A percentile compares a stretch with the other conserved stretches of the same genome.
Evolutionary conservation across 192 early-diverging fungal genomes (phyloP).

Genomic region (Entomortierella lignicola): DNA sequence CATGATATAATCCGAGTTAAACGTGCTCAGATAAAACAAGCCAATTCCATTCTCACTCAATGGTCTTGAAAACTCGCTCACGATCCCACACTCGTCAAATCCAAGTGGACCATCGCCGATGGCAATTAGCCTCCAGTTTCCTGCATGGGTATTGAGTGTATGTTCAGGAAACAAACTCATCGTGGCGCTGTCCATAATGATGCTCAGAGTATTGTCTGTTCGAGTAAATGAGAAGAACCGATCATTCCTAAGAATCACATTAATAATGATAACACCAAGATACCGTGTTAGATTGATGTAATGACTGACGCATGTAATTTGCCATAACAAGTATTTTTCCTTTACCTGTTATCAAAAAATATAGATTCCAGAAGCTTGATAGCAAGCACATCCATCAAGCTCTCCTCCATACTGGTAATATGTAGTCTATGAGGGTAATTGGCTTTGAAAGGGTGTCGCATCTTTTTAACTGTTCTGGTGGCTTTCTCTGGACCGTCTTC

Average conservation of each 20-base stretch:
- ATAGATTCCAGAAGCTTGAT: conserved; percentile 38
- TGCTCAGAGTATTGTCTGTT: conserved; percentile 45
- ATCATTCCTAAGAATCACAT: conserved; percentile 11
- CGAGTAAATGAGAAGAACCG: conserved; percentile 51
- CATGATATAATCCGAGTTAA: conserved; percentile 50
- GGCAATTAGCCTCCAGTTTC: conserved; percentile 45
- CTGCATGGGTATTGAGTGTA: conserved; percentile 46
- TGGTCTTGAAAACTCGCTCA: conserved; percentile 43
- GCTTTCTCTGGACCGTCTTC: neutral
- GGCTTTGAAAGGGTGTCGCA: conserved; percentile 35
- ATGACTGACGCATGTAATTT: too few relatives aligned
- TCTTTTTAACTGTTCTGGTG: neutral
- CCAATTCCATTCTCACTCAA: conserved; percentile 30
- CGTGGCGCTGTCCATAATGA: conserved; percentile 49
- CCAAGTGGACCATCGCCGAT: conserved; percentile 51
- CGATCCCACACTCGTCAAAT: conserved; percentile 52
- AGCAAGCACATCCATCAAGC: conserved; percentile 37
- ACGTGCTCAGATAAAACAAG: conserved; percentile 51
- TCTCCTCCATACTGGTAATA: conserved; percentile 51
- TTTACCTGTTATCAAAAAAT: conserved; percentile 46
- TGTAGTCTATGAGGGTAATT: conserved; percentile 38
- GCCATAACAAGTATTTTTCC: too few relatives aligned
- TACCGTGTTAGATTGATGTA: too few relatives aligned
- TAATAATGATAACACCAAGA: neutral
- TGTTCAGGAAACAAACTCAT: conserved; percentile 42